Evolutionary conservation across 2,329 filamentous ascomycete species (phyloP), one percentile per base, ranked within the genome.

Genomic region (Talaromyces sp.): DNA sequence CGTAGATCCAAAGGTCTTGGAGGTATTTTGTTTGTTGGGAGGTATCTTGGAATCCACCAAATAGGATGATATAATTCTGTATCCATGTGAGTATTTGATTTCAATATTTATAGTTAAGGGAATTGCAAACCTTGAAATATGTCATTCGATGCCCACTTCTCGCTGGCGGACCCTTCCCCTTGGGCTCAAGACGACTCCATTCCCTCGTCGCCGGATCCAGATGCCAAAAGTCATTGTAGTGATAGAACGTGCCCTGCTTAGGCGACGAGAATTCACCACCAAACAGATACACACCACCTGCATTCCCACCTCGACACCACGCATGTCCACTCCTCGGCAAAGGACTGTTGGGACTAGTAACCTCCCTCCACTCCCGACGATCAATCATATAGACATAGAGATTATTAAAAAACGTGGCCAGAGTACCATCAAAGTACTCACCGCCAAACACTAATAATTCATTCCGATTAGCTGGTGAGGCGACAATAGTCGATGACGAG

Each of bases 191-290:
- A 67, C 93, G 90, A 65, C 88, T 91, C 95, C 95, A 99, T 81
- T 99, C 95, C 72, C 93, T 85, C 7, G 87, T 89, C 8, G 85
- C 85, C 0, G 94, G 91, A 74, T 98, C 93, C 51, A 98, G 85
- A 59, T 90, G 86, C 94, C 95, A 99, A 77, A 99, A 98, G 80
- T 98, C 95, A 73, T 96, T 97, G 81, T 99, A 99, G 79, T 99
- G 95, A 77, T 99, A 97, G 74, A 99, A 99, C 0, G 94, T 98
- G 3, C 95, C 95, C 79, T 98, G 95, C 76, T 97, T 98, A 1
- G 95, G 95, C 31, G 90, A 94, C 65, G 91, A 96, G 77, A 99
- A 99, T 79, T 69, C 69, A 75, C 81, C 95, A 69, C 95, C 95
- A 74, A 98, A 98, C 17, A 99, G 81, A 76, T 96, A 99, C 61